Conservation (phyloP, 371 early-diverging fungal species). For the Nosema muscidifuracis region DNA sequence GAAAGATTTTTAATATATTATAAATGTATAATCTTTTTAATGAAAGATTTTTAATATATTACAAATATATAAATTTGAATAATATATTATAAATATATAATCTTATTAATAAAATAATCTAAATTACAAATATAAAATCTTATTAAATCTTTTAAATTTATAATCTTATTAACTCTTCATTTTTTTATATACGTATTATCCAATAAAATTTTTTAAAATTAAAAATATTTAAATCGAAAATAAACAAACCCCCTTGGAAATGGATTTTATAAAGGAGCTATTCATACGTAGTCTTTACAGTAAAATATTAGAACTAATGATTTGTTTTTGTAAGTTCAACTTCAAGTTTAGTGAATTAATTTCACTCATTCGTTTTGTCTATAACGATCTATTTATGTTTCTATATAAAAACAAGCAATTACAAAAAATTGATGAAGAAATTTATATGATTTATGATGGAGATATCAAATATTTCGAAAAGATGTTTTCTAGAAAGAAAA, state of each 20-base stretch:
- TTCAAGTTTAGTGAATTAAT: background rate
- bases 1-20: too few relatives aligned
- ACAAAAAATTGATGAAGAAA: background rate
- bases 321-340: background rate
- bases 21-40: too few relatives aligned
- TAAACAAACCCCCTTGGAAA: background rate
- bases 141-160: too few relatives aligned
- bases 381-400: background rate
- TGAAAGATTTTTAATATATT: too few relatives aligned
- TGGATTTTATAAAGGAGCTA: background rate
- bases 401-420: background rate
- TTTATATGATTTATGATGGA: background rate
- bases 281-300: background rate
- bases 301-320: background rate
- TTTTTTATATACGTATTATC: too few relatives aligned
- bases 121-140: too few relatives aligned
- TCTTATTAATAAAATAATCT: too few relatives aligned
- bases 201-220: too few relatives aligned
- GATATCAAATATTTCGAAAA: background rate
- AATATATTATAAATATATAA: too few relatives aligned
- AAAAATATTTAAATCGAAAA: too few relatives aligned
- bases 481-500: background rate
- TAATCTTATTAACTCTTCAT: too few relatives aligned
- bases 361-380: background rate
- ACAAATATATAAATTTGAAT: too few relatives aligned